These are phyloP conservation scores for Turnera subulata DNA, from an alignment of 345 rosid genomes.

Conservation along the genomic window DNA sequence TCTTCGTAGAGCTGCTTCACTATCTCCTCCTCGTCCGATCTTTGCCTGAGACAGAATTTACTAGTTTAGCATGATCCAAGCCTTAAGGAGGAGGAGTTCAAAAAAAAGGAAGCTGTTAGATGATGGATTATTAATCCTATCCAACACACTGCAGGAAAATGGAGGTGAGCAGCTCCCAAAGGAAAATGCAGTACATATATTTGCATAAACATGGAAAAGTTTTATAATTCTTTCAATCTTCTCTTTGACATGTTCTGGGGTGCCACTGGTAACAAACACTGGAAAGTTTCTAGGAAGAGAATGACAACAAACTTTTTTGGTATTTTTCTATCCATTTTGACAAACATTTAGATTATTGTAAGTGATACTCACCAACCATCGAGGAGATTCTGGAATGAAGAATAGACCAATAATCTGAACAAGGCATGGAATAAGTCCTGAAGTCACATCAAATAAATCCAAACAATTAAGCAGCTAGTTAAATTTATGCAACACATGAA, in stretches of 20 bases:
- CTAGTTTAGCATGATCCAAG: not conserved
- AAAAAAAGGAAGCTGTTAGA: no score
- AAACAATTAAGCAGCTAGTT: slow-evolving; percentile 5
- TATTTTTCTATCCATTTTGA: not conserved
- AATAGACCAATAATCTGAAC: slow-evolving; percentile 33
- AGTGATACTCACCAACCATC: slow-evolving; percentile 56
- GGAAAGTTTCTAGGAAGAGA: no score
- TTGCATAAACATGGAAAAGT: not conserved
- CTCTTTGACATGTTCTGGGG: no score
- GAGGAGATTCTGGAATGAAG: slow-evolving; percentile 55
- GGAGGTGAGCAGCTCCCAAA: no score
- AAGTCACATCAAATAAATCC: slow-evolving; percentile 7
- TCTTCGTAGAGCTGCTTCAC: slow-evolving; percentile 42
- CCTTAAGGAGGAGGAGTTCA: no score
- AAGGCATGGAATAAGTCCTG: slow-evolving; percentile 41
- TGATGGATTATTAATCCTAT: no score
- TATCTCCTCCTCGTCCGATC: slow-evolving; percentile 40
- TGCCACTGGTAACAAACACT: no score
- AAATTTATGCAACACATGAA: not conserved
- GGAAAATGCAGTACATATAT: no score
- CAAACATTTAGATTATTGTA: not conserved
- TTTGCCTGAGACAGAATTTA: slow-evolving; percentile 36
- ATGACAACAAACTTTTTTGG: no score
- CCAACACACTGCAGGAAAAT: no score
- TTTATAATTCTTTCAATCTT: no score